Base-by-base conservation (phyloP, 495 filamentous ascomycete genomes). In the Xylaria acuta region DNA sequence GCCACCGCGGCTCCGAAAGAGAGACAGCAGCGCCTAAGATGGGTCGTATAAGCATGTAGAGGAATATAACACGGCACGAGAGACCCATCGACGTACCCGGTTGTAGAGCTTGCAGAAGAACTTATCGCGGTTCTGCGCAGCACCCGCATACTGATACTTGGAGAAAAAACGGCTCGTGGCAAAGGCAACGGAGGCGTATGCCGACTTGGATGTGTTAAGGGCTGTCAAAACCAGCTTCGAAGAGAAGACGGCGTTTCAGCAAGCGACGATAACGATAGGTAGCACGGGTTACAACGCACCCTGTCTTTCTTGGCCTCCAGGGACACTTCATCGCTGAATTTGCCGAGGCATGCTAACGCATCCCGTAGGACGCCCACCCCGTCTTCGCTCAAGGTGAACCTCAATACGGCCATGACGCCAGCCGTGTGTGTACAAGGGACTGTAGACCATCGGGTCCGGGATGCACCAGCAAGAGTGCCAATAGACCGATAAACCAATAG, bases 191-290 rank as follows among this genome's bases (percentile, higher is more conserved):
- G 93, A 93, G 0, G 92, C 90, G 82, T 97, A 97, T 51, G 94
- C 94, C 27, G 96, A 97, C 78, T 97, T 97, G 20, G 94, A 93
- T n/a, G 90, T 88, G 81, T 98, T 99, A 49, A 99, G 84, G 3
- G 93, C 90, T 43, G 93, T 94, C 63, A 99, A 78, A 25, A 91
- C 87, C 58, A 98, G 89, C 92, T 97, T 66, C n/a, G 72, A 27
- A 63, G 47, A 72, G 30, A 27, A 47, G 56, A 43, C 9, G 25
- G 49, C 59, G 45, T 40, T 62, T 73, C 60, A 73, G 68, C 36
- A 63, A 67, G 2, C 9, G 49, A 27, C n/a, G 16, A 30, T 27
- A 30, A 40, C 12, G 40, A 65, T 16, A 22, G 53, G 11, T 16
- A 36, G 25, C 27, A 41, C 7, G 38, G 41, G 30, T 12, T 11